Evolutionary conservation across 1,284 basidiomycete species (phyloP).

Genomic region (Marasmius oreades): DNA sequence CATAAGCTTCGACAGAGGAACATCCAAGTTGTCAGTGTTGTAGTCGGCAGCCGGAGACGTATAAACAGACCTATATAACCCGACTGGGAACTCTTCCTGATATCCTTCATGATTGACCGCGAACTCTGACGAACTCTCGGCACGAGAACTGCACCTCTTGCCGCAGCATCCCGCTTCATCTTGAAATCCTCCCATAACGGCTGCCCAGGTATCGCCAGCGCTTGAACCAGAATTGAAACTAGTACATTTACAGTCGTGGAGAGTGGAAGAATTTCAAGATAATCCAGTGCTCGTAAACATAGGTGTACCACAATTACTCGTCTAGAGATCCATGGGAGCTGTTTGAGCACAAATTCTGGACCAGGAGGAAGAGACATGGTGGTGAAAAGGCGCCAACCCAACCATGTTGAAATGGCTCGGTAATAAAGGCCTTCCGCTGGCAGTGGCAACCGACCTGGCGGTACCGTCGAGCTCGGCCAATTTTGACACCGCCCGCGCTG

Average conservation of each 20-base stretch:
- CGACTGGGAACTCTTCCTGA: background rate
- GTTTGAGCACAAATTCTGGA: background rate
- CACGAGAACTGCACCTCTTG: slow-evolving; percentile 2
- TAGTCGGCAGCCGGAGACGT: background rate
- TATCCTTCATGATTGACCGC: background rate
- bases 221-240: background rate
- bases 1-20: too few relatives aligned
- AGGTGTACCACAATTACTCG: background rate
- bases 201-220: background rate
- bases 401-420: too few relatives aligned
- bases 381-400: background rate
- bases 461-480: too few relatives aligned
- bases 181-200: background rate
- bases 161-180: slow-evolving; percentile 1
- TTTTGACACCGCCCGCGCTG: too few relatives aligned
- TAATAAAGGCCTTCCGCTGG: too few relatives aligned
- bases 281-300: background rate
- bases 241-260: background rate
- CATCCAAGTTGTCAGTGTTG: too few relatives aligned
- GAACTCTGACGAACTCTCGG: slow-evolving; percentile 9
- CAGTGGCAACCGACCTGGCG: too few relatives aligned
- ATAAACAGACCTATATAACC: slow-evolving; percentile 10
- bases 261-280: background rate
- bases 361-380: background rate
- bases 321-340: background rate